Conservation (phyloP, 345 rosid species). For the Pelargonium nanum region DNA sequence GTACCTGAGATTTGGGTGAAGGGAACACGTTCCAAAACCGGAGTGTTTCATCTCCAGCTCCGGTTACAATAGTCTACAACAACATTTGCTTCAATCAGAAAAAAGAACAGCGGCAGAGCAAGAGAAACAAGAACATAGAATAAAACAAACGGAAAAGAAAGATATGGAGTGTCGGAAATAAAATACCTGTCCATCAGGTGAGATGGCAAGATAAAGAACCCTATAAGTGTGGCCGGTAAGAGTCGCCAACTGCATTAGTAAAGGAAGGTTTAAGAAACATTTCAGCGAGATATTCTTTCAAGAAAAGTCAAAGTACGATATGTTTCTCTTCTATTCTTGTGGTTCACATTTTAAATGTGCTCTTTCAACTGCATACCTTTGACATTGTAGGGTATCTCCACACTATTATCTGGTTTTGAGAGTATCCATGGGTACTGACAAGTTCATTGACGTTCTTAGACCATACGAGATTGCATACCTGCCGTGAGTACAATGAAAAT, state of each 20-base stretch:
- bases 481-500: conserved; percentile 5
- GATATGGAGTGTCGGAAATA: background rate
- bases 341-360: background rate
- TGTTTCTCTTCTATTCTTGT: background rate
- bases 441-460: conserved; percentile 97
- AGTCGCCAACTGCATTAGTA: conserved; percentile 67
- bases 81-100: background rate
- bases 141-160: background rate
- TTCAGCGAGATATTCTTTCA: background rate
- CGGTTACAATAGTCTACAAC: conserved; percentile 84
- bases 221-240: conserved; percentile 90
- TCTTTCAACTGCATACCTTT: conserved; percentile 38
- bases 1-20: conserved; percentile 89
- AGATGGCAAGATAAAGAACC: conserved; percentile 96
- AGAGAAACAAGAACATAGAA: background rate
- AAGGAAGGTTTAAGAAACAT: conserved; percentile 7
- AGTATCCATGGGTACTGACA: conserved; percentile 97
- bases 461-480: conserved; percentile 99
- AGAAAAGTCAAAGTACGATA: background rate
- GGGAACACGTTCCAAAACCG: conserved; percentile 99
- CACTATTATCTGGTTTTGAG: conserved; percentile 92
- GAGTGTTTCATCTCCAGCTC: conserved; percentile 97
- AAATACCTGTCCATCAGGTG: conserved; percentile 97
- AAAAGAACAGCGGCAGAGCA: conserved; percentile 3
- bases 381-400: conserved; percentile 99